These are phyloP conservation scores for Pichia sp. DNA, from an alignment of 1,139 yeast genomes.

Conservation along the genomic window DNA sequence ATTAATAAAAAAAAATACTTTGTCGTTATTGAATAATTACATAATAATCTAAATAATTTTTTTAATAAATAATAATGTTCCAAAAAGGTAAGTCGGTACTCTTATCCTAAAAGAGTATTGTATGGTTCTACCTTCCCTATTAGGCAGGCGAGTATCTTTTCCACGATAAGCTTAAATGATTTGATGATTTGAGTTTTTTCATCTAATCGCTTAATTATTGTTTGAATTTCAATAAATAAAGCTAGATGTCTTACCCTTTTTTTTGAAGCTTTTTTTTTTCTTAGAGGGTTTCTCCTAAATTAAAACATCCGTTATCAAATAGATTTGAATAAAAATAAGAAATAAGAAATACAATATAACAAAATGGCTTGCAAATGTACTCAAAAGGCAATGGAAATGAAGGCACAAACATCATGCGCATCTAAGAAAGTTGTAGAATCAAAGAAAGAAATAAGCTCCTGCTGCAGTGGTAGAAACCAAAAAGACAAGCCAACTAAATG, in stretches of 20 bases:
- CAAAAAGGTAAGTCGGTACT: not conserved
- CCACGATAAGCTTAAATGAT: not conserved
- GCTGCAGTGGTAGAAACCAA: constrained; percentile 20
- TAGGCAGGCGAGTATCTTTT: constrained; percentile 2
- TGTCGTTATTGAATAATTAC: too few species aligned
- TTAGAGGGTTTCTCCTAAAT: too few species aligned
- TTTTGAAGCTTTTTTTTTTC: not conserved
- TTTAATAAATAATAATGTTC: not conserved
- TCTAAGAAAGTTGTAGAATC: constrained; percentile 4
- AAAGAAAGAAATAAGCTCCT: constrained; percentile 5
- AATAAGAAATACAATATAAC: not conserved
- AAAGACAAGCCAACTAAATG: constrained; percentile 21
- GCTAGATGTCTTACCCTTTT: too few species aligned
- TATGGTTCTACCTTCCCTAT: constrained; percentile 3
- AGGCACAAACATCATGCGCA: constrained; percentile 3
- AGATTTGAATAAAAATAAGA: too few species aligned
- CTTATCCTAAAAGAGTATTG: not conserved
- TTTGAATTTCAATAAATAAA: too few species aligned
- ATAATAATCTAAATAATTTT: too few species aligned
- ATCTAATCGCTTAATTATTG: too few species aligned
- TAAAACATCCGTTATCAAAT: too few species aligned
- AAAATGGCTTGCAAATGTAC: constrained; percentile 26
- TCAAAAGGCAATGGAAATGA: constrained; percentile 15
- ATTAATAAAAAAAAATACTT: too few species aligned
- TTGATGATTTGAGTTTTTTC: too few species aligned